Conservation (phyloP, 1,284 basidiomycete species). For the Ceratobasidium papillatum region DNA sequence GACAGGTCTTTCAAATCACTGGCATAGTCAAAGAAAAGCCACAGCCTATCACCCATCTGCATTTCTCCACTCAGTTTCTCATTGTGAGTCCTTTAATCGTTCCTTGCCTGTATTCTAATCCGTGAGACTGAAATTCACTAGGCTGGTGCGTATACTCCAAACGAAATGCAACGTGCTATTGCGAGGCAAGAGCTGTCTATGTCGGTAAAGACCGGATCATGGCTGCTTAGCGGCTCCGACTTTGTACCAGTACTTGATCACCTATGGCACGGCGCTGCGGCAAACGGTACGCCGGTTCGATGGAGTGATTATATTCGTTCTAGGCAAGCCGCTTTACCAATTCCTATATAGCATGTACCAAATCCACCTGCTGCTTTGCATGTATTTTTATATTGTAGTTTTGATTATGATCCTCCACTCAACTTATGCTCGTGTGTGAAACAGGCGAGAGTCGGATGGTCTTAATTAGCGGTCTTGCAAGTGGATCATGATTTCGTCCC, state of each 20-base stretch:
- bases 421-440: no score
- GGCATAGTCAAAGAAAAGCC: background rate
- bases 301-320: conserved; percentile 19
- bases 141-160: conserved; percentile 9
- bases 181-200: background rate
- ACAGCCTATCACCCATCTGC: conserved; percentile 1
- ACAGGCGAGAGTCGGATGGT: no score
- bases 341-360: background rate
- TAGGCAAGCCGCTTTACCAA: background rate
- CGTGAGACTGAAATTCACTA: background rate
- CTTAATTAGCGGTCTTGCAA: no score
- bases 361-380: no score
- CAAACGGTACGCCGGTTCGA: conserved; percentile 1
- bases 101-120: background rate
- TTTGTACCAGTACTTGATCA: conserved; percentile 27
- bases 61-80: conserved; percentile 17
- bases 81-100: background rate
- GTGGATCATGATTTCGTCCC: no score
- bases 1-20: conserved; percentile 14
- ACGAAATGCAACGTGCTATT: conserved; percentile 13
- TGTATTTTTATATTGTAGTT: no score
- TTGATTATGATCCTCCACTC: no score
- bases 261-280: conserved; percentile 28
- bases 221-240: background rate
- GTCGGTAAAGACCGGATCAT: background rate